Evolutionary conservation across 1,284 basidiomycete genomes (phyloP), one percentile per base, ranked within the genome.

Genomic region (Irpex lacteus): DNA sequence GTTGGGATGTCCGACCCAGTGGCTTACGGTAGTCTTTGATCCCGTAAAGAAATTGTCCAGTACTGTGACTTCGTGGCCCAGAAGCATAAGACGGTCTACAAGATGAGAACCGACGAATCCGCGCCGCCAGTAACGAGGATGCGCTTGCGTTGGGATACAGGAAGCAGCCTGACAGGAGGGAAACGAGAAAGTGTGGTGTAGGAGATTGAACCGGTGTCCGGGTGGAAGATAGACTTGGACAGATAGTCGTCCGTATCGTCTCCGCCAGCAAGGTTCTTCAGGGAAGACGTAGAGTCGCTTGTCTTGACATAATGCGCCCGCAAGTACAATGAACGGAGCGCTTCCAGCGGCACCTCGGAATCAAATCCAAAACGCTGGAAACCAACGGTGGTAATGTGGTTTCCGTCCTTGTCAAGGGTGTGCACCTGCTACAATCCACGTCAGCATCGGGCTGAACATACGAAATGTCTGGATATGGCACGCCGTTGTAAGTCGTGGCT

Each of bases 11-110:
- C 97, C 97, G 67, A 96, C 85, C 94, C 94, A 96, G 75, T 96
- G 94, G 66, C 90, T 92, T 69, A 98, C 89, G 60, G 95, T 96
- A 38, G 94, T 96, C 78, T 96, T 96, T 61, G 92, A 94, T 19
- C 97, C 97, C 21, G 96, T 98, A 81, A 98, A 98, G 77, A 98
- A 98, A 81, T 98, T 98, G 82, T 98, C 97, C 62, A 98, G 80
- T 63, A 98, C 97, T 61, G 95, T 96, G 69, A 98, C 96, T 76
- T 98, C 96, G 77, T 98, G 97, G 19, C 97, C 97, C 68, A 98
- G 88, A 68, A 98, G 86, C 95, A 99, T 97, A 66, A 98, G 86
- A 61, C 97, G 89, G 80, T 99, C 97, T 61, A 96, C 94, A 63
- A 99, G 88, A 80, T 99, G 97, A 53, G 95, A 97, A 36, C 97